Evolutionary conservation across 129 eudicot species (phyloP).

Genomic region (Silybum marianum): DNA sequence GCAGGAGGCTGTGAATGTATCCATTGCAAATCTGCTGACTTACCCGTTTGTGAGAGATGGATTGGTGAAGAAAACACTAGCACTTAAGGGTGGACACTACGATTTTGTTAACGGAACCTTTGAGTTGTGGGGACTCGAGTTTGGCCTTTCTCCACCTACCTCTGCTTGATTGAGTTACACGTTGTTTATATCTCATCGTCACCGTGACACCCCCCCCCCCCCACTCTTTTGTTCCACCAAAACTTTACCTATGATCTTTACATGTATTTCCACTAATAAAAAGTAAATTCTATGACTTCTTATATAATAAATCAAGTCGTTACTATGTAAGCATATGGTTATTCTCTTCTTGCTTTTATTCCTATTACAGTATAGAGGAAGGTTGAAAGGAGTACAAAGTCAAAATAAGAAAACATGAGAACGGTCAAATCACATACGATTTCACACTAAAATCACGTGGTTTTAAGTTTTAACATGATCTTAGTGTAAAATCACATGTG

Average conservation of each 20-base stretch:
- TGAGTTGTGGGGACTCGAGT: conserved; percentile 95
- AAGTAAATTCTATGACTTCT: conserved; percentile 3
- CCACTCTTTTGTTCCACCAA: conserved; percentile 19
- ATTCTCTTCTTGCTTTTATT: conserved; percentile 16
- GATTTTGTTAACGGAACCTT: conserved; percentile 88
- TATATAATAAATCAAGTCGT: conserved; percentile 13
- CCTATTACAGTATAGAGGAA: conserved; percentile 33
- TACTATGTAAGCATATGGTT: conserved; percentile 17
- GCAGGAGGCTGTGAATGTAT: conserved; percentile 95
- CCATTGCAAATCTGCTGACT: conserved; percentile 74
- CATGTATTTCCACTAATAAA: conserved; percentile 23
- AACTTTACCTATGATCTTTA: conserved; percentile 10
- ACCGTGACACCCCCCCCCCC: background rate
- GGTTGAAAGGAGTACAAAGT: background rate
- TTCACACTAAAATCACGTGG: too few relatives aligned
- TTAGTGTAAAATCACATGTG: background rate
- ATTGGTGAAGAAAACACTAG: conserved; percentile 80
- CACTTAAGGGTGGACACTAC: conserved; percentile 89
- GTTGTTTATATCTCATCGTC: background rate
- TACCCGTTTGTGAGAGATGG: conserved; percentile 91
- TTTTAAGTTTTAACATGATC: too few relatives aligned
- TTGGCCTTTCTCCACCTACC: conserved; percentile 64
- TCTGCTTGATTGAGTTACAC: conserved; percentile 64
- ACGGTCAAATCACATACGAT: background rate
- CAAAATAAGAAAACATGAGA: background rate